Evolutionary conservation across 208 protist genomes (phyloP), one percentile per base, ranked within the genome.

Genomic region (Acanthamoeba lenticulata): DNA sequence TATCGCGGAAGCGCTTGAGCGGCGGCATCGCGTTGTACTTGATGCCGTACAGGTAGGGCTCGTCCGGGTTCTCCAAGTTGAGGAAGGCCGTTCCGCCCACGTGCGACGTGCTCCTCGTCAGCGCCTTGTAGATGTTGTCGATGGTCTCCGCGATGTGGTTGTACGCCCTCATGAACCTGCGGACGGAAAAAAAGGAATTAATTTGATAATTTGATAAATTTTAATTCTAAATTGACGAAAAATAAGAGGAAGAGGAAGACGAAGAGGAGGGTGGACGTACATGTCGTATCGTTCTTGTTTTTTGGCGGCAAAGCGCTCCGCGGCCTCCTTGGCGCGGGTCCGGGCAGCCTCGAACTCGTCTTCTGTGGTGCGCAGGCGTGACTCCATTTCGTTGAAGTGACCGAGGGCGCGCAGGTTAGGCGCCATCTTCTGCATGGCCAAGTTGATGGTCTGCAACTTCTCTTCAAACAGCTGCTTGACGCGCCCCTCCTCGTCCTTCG

Each of bases 21-120:
- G 99, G 99, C 15, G 99, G 99, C 65, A 99, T 99, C 44, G 98
- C 98, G 90, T 98, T 98, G 95, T 98, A 99, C 81, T 98, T 98
- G 52, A 99, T 98, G 83, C 99, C 99, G 44, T 96, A 96, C 0
- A 99, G 94, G 96, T 99, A 99, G 5, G 99, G 99, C 95, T 99
- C 98, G 40, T 99, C 98, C 27, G 96, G 95, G 90, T 99, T 97
- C 92, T 99, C 99, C 2, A 99, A 94, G 52, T 96, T 98, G 7
- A 99, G 95, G 95, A 98, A 99, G 0, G 99, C 99, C 2, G 97
- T 98, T 44, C 99, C 99, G 74, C 98, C 97, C 27, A 98, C 96
- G 1, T 95, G 96, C 85, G 44, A 95, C 2, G 97, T 97, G 94
- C 97, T 97, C 65, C 97, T 92, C 0, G 99, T 99, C 47, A 99